These are phyloP conservation scores for Blastobotrys serpentis DNA, from an alignment of 1,139 yeast species.

Conservation along the genomic window DNA sequence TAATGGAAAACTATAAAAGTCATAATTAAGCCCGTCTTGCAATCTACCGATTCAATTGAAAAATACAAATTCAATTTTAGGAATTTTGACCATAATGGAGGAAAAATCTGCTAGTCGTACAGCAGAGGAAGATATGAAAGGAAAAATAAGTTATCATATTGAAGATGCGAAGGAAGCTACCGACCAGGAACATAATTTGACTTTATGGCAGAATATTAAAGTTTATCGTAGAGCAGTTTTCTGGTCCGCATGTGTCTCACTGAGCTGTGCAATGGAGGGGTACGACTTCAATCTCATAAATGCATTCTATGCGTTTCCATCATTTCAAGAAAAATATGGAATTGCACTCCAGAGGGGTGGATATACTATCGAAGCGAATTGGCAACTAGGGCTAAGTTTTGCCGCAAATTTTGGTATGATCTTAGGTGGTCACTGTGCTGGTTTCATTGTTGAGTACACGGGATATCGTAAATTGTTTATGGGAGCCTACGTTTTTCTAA, in stretches of 20 bases:
- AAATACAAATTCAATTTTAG: no score
- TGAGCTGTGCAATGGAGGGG: constrained; percentile 48
- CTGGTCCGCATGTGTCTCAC: constrained; percentile 46
- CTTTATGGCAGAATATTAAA: constrained; percentile 45
- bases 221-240: constrained; percentile 40
- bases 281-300: constrained; percentile 43
- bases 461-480: constrained; percentile 50
- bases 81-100: neutral
- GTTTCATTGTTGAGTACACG: constrained; percentile 42
- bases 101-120: neutral
- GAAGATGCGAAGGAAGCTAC: constrained; percentile 21
- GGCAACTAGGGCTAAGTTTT: constrained; percentile 18
- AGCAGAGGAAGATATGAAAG: neutral
- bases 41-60: neutral
- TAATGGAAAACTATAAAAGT: neutral
- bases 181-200: constrained; percentile 44
- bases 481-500: constrained; percentile 20
- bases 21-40: neutral
- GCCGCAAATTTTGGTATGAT: constrained; percentile 22
- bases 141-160: neutral
- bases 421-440: constrained; percentile 34
- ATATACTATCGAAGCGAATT: constrained; percentile 15
- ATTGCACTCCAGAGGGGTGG: constrained; percentile 23
- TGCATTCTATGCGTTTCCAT: constrained; percentile 44
- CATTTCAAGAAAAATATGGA: constrained; percentile 44